Evolutionary conservation across 2,329 filamentous ascomycete genomes (phyloP), one percentile per base, ranked within the genome.

Genomic region (Ciborinia camelliae): DNA sequence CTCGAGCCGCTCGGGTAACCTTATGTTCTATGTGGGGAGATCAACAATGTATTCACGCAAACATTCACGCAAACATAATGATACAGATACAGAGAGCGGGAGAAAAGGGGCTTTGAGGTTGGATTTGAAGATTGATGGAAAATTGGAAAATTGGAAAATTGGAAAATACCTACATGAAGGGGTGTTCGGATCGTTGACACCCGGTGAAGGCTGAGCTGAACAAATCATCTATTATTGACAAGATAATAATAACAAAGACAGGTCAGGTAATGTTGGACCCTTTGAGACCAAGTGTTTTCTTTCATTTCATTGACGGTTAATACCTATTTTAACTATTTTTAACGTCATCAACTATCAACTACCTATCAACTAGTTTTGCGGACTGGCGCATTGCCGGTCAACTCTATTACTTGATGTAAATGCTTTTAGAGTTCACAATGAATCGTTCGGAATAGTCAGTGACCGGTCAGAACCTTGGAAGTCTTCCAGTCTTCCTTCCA

Each of bases 321-420:
- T n/a, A n/a, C n/a, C n/a, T 26, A 47, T 45, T 7, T 20, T 23
- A n/a, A 47, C 4, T 23, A n/a, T 14, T 58, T 32, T 47, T 30
- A 32, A 10, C 20, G 10, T 57, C 37, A 18, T 23, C 26, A 15
- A 58, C 20, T 6, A 12, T 4, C 3, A 47, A 47, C 0, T 37
- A 47, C 23, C 0, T 37, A 23, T 23, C 15, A 32, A 35, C 14
- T 47, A 59, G 41, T 47, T n/a, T 47, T n/a, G 32, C 55, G 41
- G 55, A 14, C 30, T 47, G 41, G 20, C 3, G 55, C 7, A 7
- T 35, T 59, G 41, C 55, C 55, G 55, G n/a, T 47, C n/a, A 32
- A 26, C n/a, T 47, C 41, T 59, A 59, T 59, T 59, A 35, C 55
- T 45, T 32, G 55, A 47, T 35, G 26, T 23, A 23, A n/a, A 9